phyloP scores from a whole-genome alignment of 1,284 basidiomycete species.

The Ceratobasidium sp. region DNA sequence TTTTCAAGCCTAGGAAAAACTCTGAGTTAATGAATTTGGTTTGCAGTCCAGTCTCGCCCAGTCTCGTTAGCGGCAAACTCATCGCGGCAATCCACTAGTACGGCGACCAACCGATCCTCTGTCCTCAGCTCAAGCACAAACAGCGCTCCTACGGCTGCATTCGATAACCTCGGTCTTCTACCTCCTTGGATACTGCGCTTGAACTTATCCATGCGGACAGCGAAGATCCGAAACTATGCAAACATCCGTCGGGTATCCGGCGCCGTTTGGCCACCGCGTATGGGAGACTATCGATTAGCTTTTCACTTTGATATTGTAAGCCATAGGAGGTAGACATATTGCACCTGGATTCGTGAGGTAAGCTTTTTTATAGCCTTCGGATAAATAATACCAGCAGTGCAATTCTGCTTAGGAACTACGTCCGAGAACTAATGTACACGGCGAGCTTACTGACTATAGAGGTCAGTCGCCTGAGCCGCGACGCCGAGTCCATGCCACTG shows the following conservation, averaged over 20 bases:
- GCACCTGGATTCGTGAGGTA: constrained; percentile 86
- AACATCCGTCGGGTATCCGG: constrained; percentile 88
- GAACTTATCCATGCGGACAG: constrained; percentile 93
- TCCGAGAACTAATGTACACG: no score
- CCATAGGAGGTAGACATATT: constrained; percentile 84
- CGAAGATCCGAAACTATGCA: constrained; percentile 90
- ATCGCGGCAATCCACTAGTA: constrained; percentile 16
- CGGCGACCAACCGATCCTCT: constrained; percentile 40
- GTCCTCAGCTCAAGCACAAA: constrained; percentile 47
- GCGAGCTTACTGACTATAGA: no score
- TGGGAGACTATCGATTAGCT: constrained; percentile 92
- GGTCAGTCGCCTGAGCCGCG: no score
- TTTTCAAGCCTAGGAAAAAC: no score
- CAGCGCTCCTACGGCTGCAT: constrained; percentile 54
- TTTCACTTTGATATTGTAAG: constrained; percentile 86
- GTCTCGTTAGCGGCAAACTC: constrained; percentile 8
- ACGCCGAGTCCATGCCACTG: no score
- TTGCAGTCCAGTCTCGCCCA: constrained; percentile 18
- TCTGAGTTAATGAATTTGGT: not conserved
- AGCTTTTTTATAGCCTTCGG: no score
- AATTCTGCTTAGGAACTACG: no score
- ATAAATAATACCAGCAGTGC: no score
- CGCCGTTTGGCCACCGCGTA: constrained; percentile 83
- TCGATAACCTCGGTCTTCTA: constrained; percentile 83
- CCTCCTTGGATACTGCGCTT: constrained; percentile 89